These are phyloP conservation scores for Chalciporus sphaerocephalus DNA, from an alignment of 768 basidiomycete genomes.

Conservation along the genomic window DNA sequence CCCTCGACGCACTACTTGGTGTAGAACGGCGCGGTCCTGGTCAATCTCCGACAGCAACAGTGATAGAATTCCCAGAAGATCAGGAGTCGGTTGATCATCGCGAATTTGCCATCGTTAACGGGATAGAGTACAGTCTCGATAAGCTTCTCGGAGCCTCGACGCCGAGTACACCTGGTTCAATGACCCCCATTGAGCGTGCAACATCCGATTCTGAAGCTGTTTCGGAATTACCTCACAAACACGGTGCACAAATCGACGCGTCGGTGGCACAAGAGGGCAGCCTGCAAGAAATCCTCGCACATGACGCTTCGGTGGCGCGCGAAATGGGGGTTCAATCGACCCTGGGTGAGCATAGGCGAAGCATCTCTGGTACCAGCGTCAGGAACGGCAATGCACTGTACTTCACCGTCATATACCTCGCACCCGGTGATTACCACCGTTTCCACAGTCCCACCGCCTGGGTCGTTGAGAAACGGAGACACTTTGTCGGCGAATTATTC, in stretches of 20 bases:
- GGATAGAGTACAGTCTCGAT: slow-evolving; percentile 92
- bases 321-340: slow-evolving; percentile 59
- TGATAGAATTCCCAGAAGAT: slow-evolving; percentile 39
- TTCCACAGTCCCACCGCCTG: slow-evolving; percentile 95
- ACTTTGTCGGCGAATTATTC: slow-evolving; percentile 95
- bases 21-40: slow-evolving; percentile 47
- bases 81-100: slow-evolving; percentile 73
- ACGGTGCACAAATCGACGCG: slow-evolving; percentile 69
- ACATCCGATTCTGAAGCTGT: slow-evolving; percentile 19
- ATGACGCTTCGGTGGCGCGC: slow-evolving; percentile 67
- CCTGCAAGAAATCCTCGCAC: slow-evolving; percentile 53
- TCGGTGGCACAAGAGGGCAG: slow-evolving; percentile 59
- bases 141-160: slow-evolving; percentile 67
- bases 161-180: slow-evolving; percentile 39
- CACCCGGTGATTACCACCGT: slow-evolving; percentile 96
- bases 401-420: slow-evolving; percentile 95
- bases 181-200: slow-evolving; percentile 26
- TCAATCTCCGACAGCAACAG: slow-evolving; percentile 38
- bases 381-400: slow-evolving; percentile 80
- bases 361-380: slow-evolving; percentile 45
- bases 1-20: slow-evolving; percentile 89
- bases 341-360: slow-evolving; percentile 29
- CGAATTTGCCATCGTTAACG: slow-evolving; percentile 95
- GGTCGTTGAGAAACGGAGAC: slow-evolving; percentile 94
- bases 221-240: slow-evolving; percentile 44